phyloP scores from a whole-genome alignment of 2,329 filamentous ascomycete species.

The Nothopassalora personata region DNA sequence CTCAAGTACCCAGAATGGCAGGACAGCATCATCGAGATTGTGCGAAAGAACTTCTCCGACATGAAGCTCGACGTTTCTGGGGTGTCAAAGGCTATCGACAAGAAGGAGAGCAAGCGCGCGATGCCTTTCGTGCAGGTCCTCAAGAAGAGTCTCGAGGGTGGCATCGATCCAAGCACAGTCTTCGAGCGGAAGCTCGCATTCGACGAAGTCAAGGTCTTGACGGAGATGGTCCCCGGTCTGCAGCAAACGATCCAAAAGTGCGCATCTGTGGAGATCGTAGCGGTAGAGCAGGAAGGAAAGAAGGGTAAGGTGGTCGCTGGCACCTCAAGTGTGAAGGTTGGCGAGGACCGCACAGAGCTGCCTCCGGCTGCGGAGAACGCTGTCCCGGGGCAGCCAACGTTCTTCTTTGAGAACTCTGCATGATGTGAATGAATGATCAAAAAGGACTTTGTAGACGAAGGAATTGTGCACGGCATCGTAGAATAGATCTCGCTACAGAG shows the following conservation, averaged over 20 bases:
- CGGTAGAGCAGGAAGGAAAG: constrained; percentile 66
- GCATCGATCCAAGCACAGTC: constrained; percentile 61
- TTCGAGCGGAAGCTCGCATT: constrained; percentile 82
- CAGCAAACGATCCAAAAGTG: constrained; percentile 68
- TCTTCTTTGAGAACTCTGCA: constrained; percentile 70
- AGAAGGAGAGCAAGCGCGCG: constrained; percentile 92
- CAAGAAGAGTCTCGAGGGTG: constrained; percentile 70
- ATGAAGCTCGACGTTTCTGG: constrained; percentile 71
- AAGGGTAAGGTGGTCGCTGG: constrained; percentile 52
- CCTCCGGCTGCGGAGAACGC: constrained; percentile 63
- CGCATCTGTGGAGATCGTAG: constrained; percentile 65
- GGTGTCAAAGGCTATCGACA: constrained; percentile 70
- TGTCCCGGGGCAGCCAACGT: constrained; percentile 75
- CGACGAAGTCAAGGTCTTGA: constrained; percentile 71
- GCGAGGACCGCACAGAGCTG: constrained; percentile 55
- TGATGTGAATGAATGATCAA: not conserved
- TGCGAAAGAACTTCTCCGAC: constrained; percentile 64
- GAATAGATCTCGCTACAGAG: not conserved
- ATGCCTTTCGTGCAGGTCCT: constrained; percentile 92
- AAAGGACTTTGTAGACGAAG: not conserved
- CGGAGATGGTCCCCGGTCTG: constrained; percentile 72
- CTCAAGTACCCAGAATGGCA: constrained; percentile 85
- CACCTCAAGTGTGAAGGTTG: constrained; percentile 46
- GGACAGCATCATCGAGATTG: constrained; percentile 76
- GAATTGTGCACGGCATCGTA: not conserved